phyloP scores from a whole-genome alignment of 1,284 basidiomycete genomes.

The Cutaneotrichosporon cutaneum region DNA sequence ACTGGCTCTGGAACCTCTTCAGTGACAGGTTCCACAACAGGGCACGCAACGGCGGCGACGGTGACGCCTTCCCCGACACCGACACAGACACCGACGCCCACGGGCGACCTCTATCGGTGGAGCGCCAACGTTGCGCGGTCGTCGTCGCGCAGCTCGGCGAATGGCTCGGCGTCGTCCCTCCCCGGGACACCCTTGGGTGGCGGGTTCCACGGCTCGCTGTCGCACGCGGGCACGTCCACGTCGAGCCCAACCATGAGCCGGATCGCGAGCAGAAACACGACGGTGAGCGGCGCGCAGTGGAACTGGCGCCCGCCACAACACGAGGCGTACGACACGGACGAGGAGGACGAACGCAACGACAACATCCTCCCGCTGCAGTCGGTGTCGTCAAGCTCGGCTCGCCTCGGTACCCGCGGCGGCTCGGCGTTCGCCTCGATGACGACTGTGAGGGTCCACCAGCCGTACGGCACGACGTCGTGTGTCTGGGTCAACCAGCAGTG shows the following conservation, averaged over 20 bases:
- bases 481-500: constrained; percentile 37
- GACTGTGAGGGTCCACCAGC: not conserved
- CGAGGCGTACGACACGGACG: not conserved
- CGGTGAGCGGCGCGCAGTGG: not conserved
- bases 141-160: not conserved
- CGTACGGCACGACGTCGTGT: constrained; percentile 8
- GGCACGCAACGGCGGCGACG: not conserved
- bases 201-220: not conserved
- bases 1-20: not conserved
- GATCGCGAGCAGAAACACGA: not conserved
- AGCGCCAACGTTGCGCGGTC: not conserved
- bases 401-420: not conserved
- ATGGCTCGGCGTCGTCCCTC: not conserved
- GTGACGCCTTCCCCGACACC: not conserved
- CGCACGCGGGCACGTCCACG: not conserved
- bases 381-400: not conserved
- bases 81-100: not conserved
- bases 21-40: not conserved
- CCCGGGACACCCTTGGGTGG: not conserved
- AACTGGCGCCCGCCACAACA: not conserved
- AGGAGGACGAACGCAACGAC: constrained; percentile 2
- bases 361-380: not conserved
- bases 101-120: not conserved
- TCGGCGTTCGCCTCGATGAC: not conserved
- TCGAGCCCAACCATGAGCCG: not conserved